phyloP scores from a whole-genome alignment of 23 red algal genomes.

The Gracilariopsis chorda region DNA sequence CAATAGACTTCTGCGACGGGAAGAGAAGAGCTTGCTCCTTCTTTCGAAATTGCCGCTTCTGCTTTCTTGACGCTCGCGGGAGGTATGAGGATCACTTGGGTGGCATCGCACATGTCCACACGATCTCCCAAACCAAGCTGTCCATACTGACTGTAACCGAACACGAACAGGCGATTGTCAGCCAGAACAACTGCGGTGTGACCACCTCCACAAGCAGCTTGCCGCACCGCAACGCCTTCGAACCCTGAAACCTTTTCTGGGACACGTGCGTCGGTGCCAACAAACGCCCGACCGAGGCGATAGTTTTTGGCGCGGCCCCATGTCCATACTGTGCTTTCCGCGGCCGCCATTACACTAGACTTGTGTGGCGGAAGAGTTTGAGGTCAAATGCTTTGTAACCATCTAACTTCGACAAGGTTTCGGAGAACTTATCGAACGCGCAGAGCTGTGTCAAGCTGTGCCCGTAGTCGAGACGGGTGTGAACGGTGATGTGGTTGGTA shows the following conservation, averaged over 20 bases:
- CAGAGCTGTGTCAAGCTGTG: too few relatives aligned
- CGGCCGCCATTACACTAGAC: slow-evolving; percentile 45
- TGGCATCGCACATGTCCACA: slow-evolving; percentile 61
- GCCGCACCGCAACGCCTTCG: slow-evolving; percentile 28
- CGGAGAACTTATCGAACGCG: too few relatives aligned
- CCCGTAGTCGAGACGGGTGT: too few relatives aligned
- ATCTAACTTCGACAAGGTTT: too few relatives aligned
- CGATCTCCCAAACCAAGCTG: slow-evolving; percentile 95
- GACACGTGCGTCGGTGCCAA: slow-evolving; percentile 57
- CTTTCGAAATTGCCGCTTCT: not conserved
- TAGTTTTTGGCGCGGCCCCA: slow-evolving; percentile 99
- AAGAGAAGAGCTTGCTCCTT: slow-evolving; percentile 7
- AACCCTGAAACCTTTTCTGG: slow-evolving; percentile 56
- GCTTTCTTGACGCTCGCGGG: not conserved
- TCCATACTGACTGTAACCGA: slow-evolving; percentile 95
- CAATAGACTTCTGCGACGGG: slow-evolving; percentile 61
- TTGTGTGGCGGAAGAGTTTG: not conserved
- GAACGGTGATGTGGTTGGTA: too few relatives aligned
- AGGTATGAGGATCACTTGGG: slow-evolving; percentile 61
- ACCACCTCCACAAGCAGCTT: slow-evolving; percentile 87
- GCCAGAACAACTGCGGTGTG: slow-evolving; percentile 83
- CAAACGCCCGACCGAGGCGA: slow-evolving; percentile 81
- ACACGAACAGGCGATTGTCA: slow-evolving; percentile 66
- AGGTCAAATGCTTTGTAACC: too few relatives aligned
- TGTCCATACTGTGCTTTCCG: slow-evolving; percentile 71